Evolutionary conservation across 2,329 filamentous ascomycete genomes (phyloP), one percentile per base, ranked within the genome.

Genomic region (Albophoma yamanashiensis): DNA sequence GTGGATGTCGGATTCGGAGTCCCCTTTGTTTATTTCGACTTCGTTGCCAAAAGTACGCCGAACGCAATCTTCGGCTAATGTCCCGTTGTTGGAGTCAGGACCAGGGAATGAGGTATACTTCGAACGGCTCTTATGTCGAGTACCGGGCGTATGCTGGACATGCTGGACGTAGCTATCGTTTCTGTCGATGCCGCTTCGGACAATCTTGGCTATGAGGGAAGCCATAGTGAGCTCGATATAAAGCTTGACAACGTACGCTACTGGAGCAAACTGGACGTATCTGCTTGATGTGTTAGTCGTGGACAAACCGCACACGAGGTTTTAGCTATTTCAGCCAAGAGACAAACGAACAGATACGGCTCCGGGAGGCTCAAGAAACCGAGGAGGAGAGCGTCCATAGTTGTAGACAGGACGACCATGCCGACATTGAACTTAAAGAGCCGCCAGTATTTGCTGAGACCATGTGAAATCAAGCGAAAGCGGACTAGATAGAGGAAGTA

Each of bases 171-270:
- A 59, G 9, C 40, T 43, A 20, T 11, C n/a, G n/a, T 57, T 17
- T 12, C 22, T 20, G 2, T 55, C 31, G 20, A 53, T 57, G 2
- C 56, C 31, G 12, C 50, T 58, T n/a, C 40, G 42, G 56, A 62
- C 70, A 2, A 78, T 68, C 58, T 75, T 75, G 36, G 69, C 76
- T 59, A 82, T 82, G 31, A 82, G 74, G 31, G 76, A 75, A 36
- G 79, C 78, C 78, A 82, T 81, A 25, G 75, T 74, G 65, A 82
- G 74, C 63, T 82, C 79, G 63, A 82, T 81, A 63, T 82, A 76
- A 20, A 82, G 74, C 62, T 82, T 82, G 58, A 81, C 73, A 34
- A 80, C 74, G 63, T 81, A 82, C 2, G 78, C 78, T 3, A 81
- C 71, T 0, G 79, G 79, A 39, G 80, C 76, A 62, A 82, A 80